Base-by-base conservation (phyloP, 306 rosid genomes). In the Corylus avellana region DNA sequence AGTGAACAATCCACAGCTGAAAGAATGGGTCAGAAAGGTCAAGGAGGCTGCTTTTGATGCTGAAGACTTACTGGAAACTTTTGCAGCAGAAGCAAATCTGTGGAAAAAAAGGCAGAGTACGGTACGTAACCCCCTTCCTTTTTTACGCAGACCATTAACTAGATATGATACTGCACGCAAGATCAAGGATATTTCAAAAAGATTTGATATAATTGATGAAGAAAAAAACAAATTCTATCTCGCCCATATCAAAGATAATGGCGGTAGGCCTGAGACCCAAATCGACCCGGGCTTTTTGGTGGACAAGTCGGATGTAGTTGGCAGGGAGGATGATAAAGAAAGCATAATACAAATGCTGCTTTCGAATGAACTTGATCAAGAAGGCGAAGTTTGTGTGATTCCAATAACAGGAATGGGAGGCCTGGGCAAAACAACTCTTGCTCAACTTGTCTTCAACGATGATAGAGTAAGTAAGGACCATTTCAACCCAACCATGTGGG, bases 361-460 rank as follows among this genome's bases (percentile, higher is more conserved):
- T 4, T 54, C 58, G 1, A 17, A 54, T 14, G 58, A 54, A 5
- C 17, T 17, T 20, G 58, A 54, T 1, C 4, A 6, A 54, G 58
- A 54, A 54, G 58, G 20, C 58, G 42, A 32, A 29, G 5, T 68
- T 4, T 68, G 51, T 68, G 72, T 42, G 4, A 68, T 68, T 22
- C 51, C 72, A 13, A 67, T 67, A 8, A 44, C 39, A 35, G 84
- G 80, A 51, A 75, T 81, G 16, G 84, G 84, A 18, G 84, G 84
- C 5, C 51, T 81, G 64, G 84, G 84, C 46, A 81, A 81, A 72
- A 81, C 80, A 8, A 32, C 77, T 48, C 80, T 81, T 58, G 80
- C 79, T 20, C 72, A 67, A 18, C 9, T 37, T 8, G 72, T 32
- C 49, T 67, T 67, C 18, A 67, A 67, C 20, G 72, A 67, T 1